Base-by-base conservation (phyloP, 2,329 filamentous ascomycete genomes). In the Chrysosporium keratinophilum region DNA sequence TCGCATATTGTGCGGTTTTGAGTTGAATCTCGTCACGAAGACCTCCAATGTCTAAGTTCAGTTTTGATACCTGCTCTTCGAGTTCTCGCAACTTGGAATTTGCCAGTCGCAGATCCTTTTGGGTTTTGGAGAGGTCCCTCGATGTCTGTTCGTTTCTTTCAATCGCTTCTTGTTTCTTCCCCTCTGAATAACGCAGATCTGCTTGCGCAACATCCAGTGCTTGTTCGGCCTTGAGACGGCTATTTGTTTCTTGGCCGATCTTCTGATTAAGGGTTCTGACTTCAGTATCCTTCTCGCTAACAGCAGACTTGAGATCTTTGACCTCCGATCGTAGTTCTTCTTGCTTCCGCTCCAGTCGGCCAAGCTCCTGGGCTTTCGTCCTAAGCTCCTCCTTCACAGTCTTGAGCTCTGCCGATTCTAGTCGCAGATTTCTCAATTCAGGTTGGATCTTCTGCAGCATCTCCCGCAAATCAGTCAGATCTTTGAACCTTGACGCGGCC, bases 401-500 rank as follows among this genome's bases (percentile, higher is more conserved):
- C 67, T 88, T 90, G 34, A 97, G 75, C 40, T 83, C 79, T 0
- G 80, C 79, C 31, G 87, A 83, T 62, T 97, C 90, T 47, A 84
- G 81, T 6, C 88, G 82, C 17, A 97, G 76, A 43, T 75, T 83
- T 66, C 84, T 85, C 20, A 97, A 74, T 69, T 98, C 91, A 0
- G 88, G 86, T 64, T 96, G 90, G 0, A 86, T 80, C 66, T 93
- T 94, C 60, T 89, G 84, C 31, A 96, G 70, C 1, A 90, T 76
- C 57, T 91, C 86, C 17, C 84, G 80, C 44, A 95, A 74, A 28
- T 95, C 87, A 0, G 83, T 84, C 1, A 96, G 74, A 56, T 97
- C 90, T 67, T 89, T 95, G 74, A 89, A 97, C 31, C 93, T 79
- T 14, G 81, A 85, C 57, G 94, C 84, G 0, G 93, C 88, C 11